phyloP scores from a whole-genome alignment of 2,329 filamentous ascomycete genomes.

The Alternaria sp. region DNA sequence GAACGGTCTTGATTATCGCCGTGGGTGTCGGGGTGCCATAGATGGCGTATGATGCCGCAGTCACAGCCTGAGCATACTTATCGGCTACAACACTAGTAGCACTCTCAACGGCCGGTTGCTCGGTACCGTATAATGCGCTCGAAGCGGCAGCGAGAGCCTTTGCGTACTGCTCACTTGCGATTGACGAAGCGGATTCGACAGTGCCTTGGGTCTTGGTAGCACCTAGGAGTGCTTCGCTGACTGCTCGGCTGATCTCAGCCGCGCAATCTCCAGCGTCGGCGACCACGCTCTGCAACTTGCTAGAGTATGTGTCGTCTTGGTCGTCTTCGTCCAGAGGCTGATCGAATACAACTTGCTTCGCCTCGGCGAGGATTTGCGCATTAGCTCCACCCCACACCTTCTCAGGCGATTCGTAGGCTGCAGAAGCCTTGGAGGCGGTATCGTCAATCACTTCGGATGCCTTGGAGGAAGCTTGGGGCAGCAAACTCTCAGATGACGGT shows the following conservation, averaged over 20 bases:
- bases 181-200: conserved; percentile 61
- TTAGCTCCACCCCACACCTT: conserved; percentile 65
- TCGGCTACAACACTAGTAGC: conserved; percentile 62
- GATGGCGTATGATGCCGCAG: conserved; percentile 66
- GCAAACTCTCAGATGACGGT: conserved; percentile 31
- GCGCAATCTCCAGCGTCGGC: conserved; percentile 63
- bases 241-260: conserved; percentile 62
- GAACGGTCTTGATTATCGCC: conserved; percentile 55
- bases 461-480: conserved; percentile 37
- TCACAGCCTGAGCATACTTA: conserved; percentile 65
- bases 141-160: conserved; percentile 66
- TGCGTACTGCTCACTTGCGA: conserved; percentile 65
- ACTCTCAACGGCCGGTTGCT: conserved; percentile 54
- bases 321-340: conserved; percentile 60
- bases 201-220: conserved; percentile 57
- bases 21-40: conserved; percentile 61
- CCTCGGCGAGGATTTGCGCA: conserved; percentile 60
- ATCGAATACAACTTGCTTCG: conserved; percentile 58
- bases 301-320: conserved; percentile 58
- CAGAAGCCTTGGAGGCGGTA: conserved; percentile 32
- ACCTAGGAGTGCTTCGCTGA: conserved; percentile 64
- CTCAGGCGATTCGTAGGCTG: conserved; percentile 48
- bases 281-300: conserved; percentile 61
- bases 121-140: conserved; percentile 62
- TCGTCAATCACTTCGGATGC: conserved; percentile 33